Evolutionary conservation across 371 early-diverging fungal genomes (phyloP), one percentile per base, ranked within the genome.

Genomic region (Haplosporangium sp.): DNA sequence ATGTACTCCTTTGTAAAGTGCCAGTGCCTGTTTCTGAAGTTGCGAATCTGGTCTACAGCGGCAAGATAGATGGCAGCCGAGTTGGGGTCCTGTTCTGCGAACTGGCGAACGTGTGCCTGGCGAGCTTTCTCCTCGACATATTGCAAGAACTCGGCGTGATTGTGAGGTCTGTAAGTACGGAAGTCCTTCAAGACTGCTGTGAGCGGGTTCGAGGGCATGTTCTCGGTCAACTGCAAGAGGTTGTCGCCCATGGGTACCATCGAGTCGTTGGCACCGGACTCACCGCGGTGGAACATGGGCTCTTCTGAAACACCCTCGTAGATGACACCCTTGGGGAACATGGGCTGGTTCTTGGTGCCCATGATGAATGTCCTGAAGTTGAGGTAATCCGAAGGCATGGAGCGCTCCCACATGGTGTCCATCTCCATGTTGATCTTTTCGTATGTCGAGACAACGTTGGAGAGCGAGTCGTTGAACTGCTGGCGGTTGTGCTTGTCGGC

Each of bases 331-430:
- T 92, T 86, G 68, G 92, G 94, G 84, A 95, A 95, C 93, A 95
- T 93, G 54, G 95, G 91, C 86, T 94, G 93, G 75, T 91, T 89
- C 83, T 93, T 94, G 60, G 91, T 92, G 5, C 95, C 95, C 91
- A 93, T 93, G 73, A 95, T 94, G 77, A 94, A 95, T 0, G 96
- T 95, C 29, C 95, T 86, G 85, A 94, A 95, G 73, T 92, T 89
- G 56, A 87, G 80, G 63, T 95, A 95, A 64, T 92, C 93, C 1
- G 81, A 85, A n/a, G 94, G 89, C 47, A 86, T 66, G 52, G 88
- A 87, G 43, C 88, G 86, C 41, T 83, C 83, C 92, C 95, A 92
- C 90, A 96, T 95, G 59, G 86, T 89, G 50, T 94, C 92, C 93
- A 95, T 90, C 56, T 88, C 88, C 36, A 70, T 75, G 80, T 95